phyloP scores from a whole-genome alignment of 2,329 filamentous ascomycete genomes.

The Trichoderma atrobrunneum region DNA sequence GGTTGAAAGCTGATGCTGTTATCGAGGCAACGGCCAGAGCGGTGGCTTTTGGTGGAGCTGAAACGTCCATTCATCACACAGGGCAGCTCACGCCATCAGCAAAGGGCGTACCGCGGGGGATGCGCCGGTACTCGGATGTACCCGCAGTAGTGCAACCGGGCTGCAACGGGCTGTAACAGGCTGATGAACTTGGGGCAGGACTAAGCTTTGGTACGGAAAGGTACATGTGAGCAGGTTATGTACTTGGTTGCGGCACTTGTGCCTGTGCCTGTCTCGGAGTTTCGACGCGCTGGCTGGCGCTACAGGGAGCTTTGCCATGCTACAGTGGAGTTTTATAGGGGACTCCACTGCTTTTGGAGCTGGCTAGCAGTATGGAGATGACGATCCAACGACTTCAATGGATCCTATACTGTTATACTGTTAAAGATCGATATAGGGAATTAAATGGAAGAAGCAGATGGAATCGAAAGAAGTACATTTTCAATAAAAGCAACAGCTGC shows the following conservation, averaged over 20 bases:
- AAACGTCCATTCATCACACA: not conserved
- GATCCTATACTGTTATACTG: not conserved
- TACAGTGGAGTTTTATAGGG: not conserved
- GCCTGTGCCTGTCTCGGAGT: not conserved
- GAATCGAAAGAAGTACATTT: not conserved
- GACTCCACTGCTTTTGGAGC: not conserved
- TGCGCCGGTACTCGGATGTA: not conserved
- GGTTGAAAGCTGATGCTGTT: not conserved
- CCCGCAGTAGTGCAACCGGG: not conserved
- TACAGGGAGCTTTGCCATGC: not conserved
- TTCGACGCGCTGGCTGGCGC: not conserved
- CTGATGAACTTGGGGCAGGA: accelerated
- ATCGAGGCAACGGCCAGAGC: not conserved
- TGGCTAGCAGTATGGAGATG: not conserved
- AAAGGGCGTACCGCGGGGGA: not conserved
- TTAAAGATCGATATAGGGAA: not conserved
- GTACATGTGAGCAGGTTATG: not conserved
- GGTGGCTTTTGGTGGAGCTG: not conserved
- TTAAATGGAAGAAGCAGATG: not conserved
- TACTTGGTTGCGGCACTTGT: not conserved
- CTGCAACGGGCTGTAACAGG: not conserved
- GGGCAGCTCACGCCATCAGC: not conserved
- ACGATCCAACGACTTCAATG: not conserved
- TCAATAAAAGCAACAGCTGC: not conserved
- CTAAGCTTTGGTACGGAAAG: not conserved